Evolutionary conservation across 805 yeast species (phyloP).

Genomic region (Barnettozyma sp.): DNA sequence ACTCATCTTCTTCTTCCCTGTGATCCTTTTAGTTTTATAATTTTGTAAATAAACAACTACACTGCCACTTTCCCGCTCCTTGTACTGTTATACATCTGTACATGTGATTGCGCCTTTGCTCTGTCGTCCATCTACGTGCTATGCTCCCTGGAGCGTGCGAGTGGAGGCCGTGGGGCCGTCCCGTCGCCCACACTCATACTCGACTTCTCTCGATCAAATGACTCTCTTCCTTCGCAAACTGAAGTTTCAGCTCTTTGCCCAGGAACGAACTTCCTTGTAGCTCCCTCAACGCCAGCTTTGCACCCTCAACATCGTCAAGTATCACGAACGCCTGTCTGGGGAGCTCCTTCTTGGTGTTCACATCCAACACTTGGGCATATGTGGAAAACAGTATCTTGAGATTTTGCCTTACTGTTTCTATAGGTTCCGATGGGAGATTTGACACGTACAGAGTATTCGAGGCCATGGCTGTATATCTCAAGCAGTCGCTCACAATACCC

Average conservation of each 20-base stretch:
- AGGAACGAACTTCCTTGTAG: slow-evolving; percentile 45
- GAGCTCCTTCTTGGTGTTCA: slow-evolving; percentile 37
- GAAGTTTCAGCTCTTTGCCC: slow-evolving; percentile 42
- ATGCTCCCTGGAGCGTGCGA: too few species aligned
- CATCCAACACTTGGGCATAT: slow-evolving; percentile 57
- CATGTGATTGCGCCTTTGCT: too few species aligned
- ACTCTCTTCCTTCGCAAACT: slow-evolving; percentile 34
- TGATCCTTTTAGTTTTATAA: too few species aligned
- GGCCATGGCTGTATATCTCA: too few species aligned
- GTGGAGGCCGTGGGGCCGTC: too few species aligned
- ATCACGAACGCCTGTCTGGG: slow-evolving; percentile 60
- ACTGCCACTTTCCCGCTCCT: too few species aligned
- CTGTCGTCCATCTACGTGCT: too few species aligned
- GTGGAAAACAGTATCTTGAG: slow-evolving; percentile 53
- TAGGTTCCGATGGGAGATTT: slow-evolving; percentile 21
- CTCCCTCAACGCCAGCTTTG: slow-evolving; percentile 43
- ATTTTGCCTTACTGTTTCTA: slow-evolving; percentile 39
- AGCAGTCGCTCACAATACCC: too few species aligned
- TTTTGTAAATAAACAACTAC: too few species aligned
- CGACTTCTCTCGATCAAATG: slow-evolving; percentile 15
- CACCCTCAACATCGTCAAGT: slow-evolving; percentile 41
- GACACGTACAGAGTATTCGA: slow-evolving; percentile 8
- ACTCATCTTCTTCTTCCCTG: too few species aligned
- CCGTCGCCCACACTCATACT: too few species aligned
- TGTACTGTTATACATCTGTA: too few species aligned